Evolutionary conservation across 768 basidiomycete genomes (phyloP).

Genomic region (Mycena haematopus): DNA sequence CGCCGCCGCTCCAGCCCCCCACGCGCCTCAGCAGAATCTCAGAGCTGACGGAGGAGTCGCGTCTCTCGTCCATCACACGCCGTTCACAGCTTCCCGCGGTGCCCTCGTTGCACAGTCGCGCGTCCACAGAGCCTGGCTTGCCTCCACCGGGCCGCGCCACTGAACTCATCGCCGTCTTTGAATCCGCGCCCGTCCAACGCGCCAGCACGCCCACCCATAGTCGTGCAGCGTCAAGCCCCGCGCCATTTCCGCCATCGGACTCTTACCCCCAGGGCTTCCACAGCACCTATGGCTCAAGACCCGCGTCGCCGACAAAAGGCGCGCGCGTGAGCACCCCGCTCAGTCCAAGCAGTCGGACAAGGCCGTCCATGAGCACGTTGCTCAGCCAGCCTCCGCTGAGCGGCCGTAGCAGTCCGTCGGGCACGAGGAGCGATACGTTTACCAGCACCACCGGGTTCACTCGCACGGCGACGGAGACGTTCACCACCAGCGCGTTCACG

Average conservation of each 20-base stretch:
- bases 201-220: conserved; percentile 54
- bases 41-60: conserved; percentile 77
- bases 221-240: conserved; percentile 57
- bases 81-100: conserved; percentile 36
- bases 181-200: conserved; percentile 44
- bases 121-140: conserved; percentile 64
- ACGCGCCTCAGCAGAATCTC: conserved; percentile 76
- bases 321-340: conserved; percentile 34
- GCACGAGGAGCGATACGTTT: conserved; percentile 31
- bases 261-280: conserved; percentile 45
- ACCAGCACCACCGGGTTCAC: conserved; percentile 27
- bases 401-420: conserved; percentile 22
- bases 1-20: conserved; percentile 43
- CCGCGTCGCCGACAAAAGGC: conserved; percentile 54
- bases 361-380: conserved; percentile 29
- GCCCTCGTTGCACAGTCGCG: conserved; percentile 55
- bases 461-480: conserved; percentile 40
- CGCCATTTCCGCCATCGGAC: conserved; percentile 33
- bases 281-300: conserved; percentile 48
- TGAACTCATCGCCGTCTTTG: conserved; percentile 80
- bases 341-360: conserved; percentile 21
- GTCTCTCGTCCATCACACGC: conserved; percentile 55
- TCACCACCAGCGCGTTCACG: conserved; percentile 36
- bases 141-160: conserved; percentile 66
- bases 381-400: conserved; percentile 23